Base-by-base conservation (phyloP, 208 protist species). In the Leishmania lainsoni region DNA sequence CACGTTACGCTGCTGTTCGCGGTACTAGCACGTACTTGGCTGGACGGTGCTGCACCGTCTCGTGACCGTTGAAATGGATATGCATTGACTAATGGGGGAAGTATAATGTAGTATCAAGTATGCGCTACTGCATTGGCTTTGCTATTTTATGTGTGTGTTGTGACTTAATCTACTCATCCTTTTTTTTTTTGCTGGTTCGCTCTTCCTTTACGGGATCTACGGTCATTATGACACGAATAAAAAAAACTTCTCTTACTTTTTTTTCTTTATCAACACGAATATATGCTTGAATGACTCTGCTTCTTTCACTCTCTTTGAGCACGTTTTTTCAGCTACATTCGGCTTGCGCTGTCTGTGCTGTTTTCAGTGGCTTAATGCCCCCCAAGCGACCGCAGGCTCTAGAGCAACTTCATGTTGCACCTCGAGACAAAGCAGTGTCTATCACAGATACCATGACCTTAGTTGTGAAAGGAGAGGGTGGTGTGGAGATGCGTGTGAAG, bases 381-480 rank as follows among this genome's bases (percentile, higher is more conserved):
- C 87, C 92, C 0, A 97, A 97, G 78, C 87, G 94, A 72, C 94
- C 94, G 2, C 87, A 89, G 52, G 72, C 85, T 42, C 84, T 96
- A 49, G 86, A 91, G 74, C 83, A 93, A 72, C 87, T 96, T 42
- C 86, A 90, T 66, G 86, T 96, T 72, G 86, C 78, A 61, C 91
- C 83, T 45, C 63, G 87, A 58, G 87, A 97, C 65, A 94, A 91
- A 58, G 84, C 87, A 29, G 92, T 97, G 63, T 96, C 94, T 20
- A 97, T 97, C 76, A 97, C 94, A 17, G 94, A 98, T 83, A 98
- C 95, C 2, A 90, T 98, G 86, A 98, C 95, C 0, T 63, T 98
- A 81, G 93, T 96, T 66, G 93, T 98, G n/a, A 96, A 94, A 75
- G 93, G 92, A 39, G 93, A 96, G 76, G 92, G 91, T 16, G 94